Evolutionary conservation across 2,329 filamentous ascomycete genomes (phyloP).

Genomic region (Corniculantispora saksenae): DNA sequence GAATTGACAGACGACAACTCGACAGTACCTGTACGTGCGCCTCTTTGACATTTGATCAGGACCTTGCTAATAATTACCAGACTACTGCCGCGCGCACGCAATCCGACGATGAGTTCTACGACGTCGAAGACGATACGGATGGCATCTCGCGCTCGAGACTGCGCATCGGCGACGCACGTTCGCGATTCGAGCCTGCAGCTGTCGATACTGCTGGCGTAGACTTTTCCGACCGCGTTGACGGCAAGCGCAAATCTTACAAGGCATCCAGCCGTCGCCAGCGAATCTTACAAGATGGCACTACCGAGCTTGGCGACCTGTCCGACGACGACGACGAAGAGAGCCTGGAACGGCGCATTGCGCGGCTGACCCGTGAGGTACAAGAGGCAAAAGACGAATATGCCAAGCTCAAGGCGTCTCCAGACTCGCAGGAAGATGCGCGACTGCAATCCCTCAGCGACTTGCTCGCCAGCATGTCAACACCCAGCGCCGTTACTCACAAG

Average conservation of each 20-base stretch:
- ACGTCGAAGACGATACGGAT: slow-evolving; percentile 62
- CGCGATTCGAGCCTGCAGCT: slow-evolving; percentile 72
- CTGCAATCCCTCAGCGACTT: slow-evolving; percentile 70
- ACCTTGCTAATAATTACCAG: slow-evolving; percentile 38
- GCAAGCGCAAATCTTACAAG: slow-evolving; percentile 81
- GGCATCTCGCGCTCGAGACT: slow-evolving; percentile 77
- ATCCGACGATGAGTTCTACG: slow-evolving; percentile 64
- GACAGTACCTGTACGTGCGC: slow-evolving; percentile 68
- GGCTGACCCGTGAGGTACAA: slow-evolving; percentile 79
- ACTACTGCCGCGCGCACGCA: slow-evolving; percentile 57
- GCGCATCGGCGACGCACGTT: slow-evolving; percentile 76
- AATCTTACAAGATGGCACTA: slow-evolving; percentile 62
- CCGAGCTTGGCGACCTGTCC: slow-evolving; percentile 72
- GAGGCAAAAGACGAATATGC: slow-evolving; percentile 67
- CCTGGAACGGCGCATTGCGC: slow-evolving; percentile 75
- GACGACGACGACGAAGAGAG: slow-evolving; percentile 74
- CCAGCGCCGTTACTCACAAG: slow-evolving; percentile 23
- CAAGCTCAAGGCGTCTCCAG: slow-evolving; percentile 51
- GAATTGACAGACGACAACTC: slow-evolving; percentile 89
- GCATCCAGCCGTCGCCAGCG: slow-evolving; percentile 68
- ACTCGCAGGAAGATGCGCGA: slow-evolving; percentile 32
- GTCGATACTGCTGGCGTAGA: slow-evolving; percentile 79
- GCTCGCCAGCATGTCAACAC: slow-evolving; percentile 63
- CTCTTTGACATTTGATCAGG: neutral
- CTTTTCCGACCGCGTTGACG: slow-evolving; percentile 85